Base-by-base conservation (phyloP, 2,329 filamentous ascomycete species). In the Ophiostoma montium region DNA sequence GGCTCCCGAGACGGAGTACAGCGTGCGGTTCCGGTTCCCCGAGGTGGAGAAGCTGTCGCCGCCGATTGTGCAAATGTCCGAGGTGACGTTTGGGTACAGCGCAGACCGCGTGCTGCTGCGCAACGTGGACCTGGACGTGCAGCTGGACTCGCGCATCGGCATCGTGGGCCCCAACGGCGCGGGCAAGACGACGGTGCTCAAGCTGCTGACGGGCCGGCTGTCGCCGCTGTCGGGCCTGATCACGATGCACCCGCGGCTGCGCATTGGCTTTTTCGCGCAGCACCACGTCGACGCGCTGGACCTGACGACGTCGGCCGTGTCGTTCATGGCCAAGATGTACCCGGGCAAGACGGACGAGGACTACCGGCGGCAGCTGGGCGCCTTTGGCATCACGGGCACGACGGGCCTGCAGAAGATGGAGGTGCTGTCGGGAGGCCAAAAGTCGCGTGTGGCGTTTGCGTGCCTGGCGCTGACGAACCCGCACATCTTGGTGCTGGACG, bases 101-200 rank as follows among this genome's bases (percentile, higher is more conserved):
- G 69, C 74, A 53, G 88, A 94, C 62, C 86, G 84, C 12, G 77
- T 82, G 21, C 74, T 98, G 38, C 77, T 98, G 38, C 78, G 70
- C 56, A 81, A 95, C 58, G 86, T 98, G 52, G 92, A 98, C 61
- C 75, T 98, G 21, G 90, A 96, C 63, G 92, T 98, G 15, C 92
- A 98, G 66, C 82, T 98, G 38, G 92, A 98, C 68, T 96, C 90
- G 9, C 85, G 92, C 55, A 98, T 98, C 59, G 92, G 92, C 62
- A 98, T 98, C 61, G 90, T 98, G n/a, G 92, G 92, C 15, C 92
- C 92, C 61, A 98, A 98, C 74, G 92, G 92, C 67, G 92, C 92
- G 41, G 92, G 92, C 75, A 98, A 98, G 69, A 98, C 92, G 3
- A 98, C 92, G 0, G 84, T 95, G n/a, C 72, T 98, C 57, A 96